Evolutionary conservation across 2,329 filamentous ascomycete species (phyloP), one percentile per base, ranked within the genome.

Genomic region (Botrytis paeoniae): DNA sequence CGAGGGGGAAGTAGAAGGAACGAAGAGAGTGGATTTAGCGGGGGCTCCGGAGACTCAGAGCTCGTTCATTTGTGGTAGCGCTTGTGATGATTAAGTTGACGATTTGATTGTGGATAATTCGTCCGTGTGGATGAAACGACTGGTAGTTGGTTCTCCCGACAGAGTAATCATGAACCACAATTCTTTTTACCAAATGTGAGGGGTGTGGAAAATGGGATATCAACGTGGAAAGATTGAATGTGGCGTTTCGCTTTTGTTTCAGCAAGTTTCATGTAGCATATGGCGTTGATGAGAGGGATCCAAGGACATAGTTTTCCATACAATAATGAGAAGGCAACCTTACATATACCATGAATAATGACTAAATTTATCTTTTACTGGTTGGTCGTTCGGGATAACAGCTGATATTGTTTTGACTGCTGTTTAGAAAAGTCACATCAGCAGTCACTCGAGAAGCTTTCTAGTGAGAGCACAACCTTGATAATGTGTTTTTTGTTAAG

Each of bases 1-100:
- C 59, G 81, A 80, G 59, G 85, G 65, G 18, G 65, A 57, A 4
- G 65, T 68, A 39, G 35, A 39, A 18, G 65, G 65, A n/a, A 57
- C 48, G 20, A 57, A 4, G 35, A 68, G 65, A n/a, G 25, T 68
- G 16, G 9, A 39, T 4, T 7, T 54, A 9, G 6, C 25, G 3
- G 41, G 12, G 22, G 10, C 1, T 35, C 20, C 20, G 10, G 41
- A 65, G 16, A 3, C 10, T 45, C 25, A 18, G 32, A 22, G 12
- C 14, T 54, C n/a, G 9, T 35, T 16, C 18, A 16, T 4, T 10
- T 20, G 29, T n/a, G 45, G n/a, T 39, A 25, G 20, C n/a, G 1
- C 9, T 54, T 62, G 25, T 39, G 3, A 6, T 39, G 35, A 41
- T 39, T 16, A 29, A 29, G 0, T 62, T 41, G 60, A 39, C 1